Base-by-base conservation (phyloP, 1,284 basidiomycete species). In the Farysia itapuensis region DNA sequence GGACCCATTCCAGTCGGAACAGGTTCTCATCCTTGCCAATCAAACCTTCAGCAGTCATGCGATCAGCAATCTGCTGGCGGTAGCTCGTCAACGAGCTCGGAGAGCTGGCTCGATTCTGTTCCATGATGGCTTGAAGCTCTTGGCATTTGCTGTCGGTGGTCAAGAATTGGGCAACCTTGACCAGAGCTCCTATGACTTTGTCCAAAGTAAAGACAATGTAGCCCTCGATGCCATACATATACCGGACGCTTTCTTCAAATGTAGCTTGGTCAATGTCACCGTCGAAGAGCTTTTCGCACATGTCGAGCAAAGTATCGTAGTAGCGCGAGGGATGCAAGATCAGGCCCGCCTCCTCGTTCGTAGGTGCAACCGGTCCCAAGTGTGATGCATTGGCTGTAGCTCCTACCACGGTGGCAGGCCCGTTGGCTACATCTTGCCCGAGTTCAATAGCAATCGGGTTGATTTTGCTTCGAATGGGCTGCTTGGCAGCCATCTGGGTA, bases 161-260 rank as follows among this genome's bases (percentile, higher is more conserved):
- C 41, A 92, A 82, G 23, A 83, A 80, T 77, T 95, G 90, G 2
- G 87, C 71, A 30, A 63, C 53, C 52, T 76, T 76, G 58, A 74
- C 57, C 29, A 76, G 45, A 16, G 67, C 69, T 3, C 87, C 87
- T 42, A 94, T 84, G 37, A 94, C 82, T 77, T 94, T 91, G 79
- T 96, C 92, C n/a, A 95, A 79, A 0, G 92, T 95, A 75, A 94
- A 95, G 71, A 89, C 84, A 70, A 87, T 86, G 77, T 89, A 94
- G 67, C 91, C 92, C 81, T 91, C 88, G 61, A 86, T 93, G 24
- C 91, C 90, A 80, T 94, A 97, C 83, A 98, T 93, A 84, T 89
- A 90, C 50, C 95, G 81, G 82, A 95, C 85, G 67, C 90, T 89
- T 76, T 98, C 94, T 77, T 98, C 95, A 72, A 91, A 97, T 15